Conservation (phyloP, 495 filamentous ascomycete genomes). For the Sordaria brevicollis region DNA sequence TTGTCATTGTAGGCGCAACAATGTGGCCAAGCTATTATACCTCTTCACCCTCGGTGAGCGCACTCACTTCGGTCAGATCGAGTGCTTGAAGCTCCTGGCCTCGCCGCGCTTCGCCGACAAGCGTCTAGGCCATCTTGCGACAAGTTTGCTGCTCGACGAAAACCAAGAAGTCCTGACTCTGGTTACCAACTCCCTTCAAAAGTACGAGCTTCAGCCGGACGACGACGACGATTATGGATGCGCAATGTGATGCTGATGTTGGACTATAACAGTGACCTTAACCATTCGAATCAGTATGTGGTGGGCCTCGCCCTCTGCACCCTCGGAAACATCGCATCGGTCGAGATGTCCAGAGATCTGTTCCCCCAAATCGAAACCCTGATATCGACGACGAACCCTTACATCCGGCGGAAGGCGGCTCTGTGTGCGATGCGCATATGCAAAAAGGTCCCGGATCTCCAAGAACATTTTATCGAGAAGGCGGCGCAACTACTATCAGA, state of each 20-base stretch:
- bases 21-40: constrained; percentile 96
- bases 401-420: constrained; percentile 92
- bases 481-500: constrained; percentile 81
- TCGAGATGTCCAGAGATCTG: constrained; percentile 98
- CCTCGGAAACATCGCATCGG: constrained; percentile 90
- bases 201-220: constrained; percentile 43
- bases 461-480: constrained; percentile 95
- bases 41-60: constrained; percentile 97
- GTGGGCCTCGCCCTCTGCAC: constrained; percentile 93
- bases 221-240: not conserved
- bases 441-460: constrained; percentile 91
- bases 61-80: constrained; percentile 98
- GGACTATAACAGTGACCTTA: constrained; percentile 60
- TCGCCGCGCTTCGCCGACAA: constrained; percentile 98
- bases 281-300: constrained; percentile 97
- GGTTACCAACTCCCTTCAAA: constrained; percentile 95
- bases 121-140: constrained; percentile 88
- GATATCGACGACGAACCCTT: constrained; percentile 86
- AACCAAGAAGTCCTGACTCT: constrained; percentile 96
- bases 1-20: constrained; percentile 70
- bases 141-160: constrained; percentile 92
- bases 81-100: constrained; percentile 94
- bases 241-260: constrained; percentile 16
- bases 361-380: constrained; percentile 90
- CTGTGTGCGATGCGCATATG: constrained; percentile 99